Evolutionary conservation across 306 rosid species (phyloP).

Genomic region (Malus asiatica): DNA sequence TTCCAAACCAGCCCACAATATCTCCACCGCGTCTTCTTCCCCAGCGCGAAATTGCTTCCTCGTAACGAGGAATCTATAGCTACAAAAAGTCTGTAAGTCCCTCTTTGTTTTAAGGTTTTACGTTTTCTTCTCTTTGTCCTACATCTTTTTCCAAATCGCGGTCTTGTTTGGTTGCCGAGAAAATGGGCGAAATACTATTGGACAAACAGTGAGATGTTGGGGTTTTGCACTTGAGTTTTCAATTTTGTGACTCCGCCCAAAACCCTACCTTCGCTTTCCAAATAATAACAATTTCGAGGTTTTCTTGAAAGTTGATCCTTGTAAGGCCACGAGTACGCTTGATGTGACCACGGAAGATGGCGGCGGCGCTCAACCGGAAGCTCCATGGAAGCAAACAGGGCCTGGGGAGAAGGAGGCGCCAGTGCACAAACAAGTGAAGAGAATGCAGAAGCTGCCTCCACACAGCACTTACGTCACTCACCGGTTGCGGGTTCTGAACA

Average conservation of each 20-base stretch:
- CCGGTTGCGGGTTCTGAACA: conserved; percentile 73
- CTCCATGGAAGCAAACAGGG: conserved; percentile 33
- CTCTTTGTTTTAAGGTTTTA: background rate
- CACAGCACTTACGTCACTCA: conserved; percentile 59
- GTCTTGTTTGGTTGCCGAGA: background rate
- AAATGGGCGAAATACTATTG: background rate
- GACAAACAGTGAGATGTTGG: background rate
- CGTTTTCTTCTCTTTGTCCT: too few relatives aligned
- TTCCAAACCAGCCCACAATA: too few relatives aligned
- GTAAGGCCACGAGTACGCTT: conserved; percentile 15
- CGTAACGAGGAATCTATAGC: too few relatives aligned
- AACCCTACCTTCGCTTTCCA: background rate
- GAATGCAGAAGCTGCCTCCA: conserved; percentile 54
- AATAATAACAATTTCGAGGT: background rate
- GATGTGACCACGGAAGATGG: conserved; percentile 36
- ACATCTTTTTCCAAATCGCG: background rate
- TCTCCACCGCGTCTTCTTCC: too few relatives aligned
- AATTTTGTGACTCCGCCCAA: background rate
- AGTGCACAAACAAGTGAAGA: conserved; percentile 53
- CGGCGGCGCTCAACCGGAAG: conserved; percentile 25
- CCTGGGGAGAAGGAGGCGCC: conserved; percentile 43
- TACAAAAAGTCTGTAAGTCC: background rate
- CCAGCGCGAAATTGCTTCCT: too few relatives aligned
- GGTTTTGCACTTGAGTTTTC: background rate
- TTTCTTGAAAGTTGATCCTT: conserved; percentile 1